Percentiles rank a stretch among this genome's conserved stretches.
Conservation (phyloP, 2,329 filamentous ascomycete species). For the Colletotrichum sp. region DNA sequence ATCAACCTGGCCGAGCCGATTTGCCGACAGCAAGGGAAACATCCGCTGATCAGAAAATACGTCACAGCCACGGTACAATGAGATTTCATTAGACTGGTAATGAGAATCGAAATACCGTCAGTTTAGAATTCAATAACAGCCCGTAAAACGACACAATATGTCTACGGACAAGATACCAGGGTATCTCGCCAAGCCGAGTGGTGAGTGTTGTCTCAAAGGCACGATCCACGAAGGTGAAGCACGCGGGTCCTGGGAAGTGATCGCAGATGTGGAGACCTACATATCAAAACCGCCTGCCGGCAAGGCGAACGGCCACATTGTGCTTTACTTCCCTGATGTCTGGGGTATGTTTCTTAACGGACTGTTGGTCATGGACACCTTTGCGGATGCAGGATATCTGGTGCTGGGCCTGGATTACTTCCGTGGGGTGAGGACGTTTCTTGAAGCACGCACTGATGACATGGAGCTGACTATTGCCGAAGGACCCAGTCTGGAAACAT, state of each 20-base stretch:
- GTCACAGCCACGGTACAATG: background rate
- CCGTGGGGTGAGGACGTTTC: background rate
- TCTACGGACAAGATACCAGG: rapidly evolving
- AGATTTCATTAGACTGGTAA: background rate
- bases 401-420: background rate
- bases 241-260: background rate
- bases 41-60: background rate
- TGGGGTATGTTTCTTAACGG: background rate
- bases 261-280: background rate
- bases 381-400: background rate
- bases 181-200: background rate
- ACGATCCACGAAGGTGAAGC: background rate
- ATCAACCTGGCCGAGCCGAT: background rate
- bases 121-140: background rate
- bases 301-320: background rate
- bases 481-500: constrained; percentile 50
- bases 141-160: background rate
- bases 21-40: background rate
- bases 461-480: background rate
- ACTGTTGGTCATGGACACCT: background rate
- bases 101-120: background rate
- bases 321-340: background rate
- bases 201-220: background rate
- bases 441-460: background rate
- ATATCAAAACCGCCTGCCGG: background rate